Percentiles rank a stretch among this genome's conserved stretches.
These are phyloP conservation scores for Tuber melanosporum DNA, from an alignment of 495 filamentous ascomycete genomes.

Conservation along the genomic window DNA sequence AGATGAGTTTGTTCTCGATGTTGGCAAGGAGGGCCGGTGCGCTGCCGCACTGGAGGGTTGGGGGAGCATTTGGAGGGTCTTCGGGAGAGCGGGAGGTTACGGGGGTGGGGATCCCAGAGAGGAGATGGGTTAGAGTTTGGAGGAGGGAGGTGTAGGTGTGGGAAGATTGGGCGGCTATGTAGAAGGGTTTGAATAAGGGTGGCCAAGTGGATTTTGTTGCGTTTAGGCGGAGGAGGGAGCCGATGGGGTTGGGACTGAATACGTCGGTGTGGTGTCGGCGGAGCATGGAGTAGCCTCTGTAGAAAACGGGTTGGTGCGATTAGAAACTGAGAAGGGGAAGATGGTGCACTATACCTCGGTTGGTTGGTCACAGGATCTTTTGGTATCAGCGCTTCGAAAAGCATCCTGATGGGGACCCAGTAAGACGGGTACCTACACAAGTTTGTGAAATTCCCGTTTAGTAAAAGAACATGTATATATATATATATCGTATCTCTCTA, in stretches of 20 bases:
- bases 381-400: slow-evolving; percentile 35
- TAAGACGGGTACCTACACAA: slow-evolving; percentile 32
- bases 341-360: slow-evolving; percentile 11
- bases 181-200: slow-evolving; percentile 21
- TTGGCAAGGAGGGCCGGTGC: slow-evolving; percentile 10
- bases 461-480: background rate
- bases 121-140: slow-evolving; percentile 13
- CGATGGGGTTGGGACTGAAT: slow-evolving; percentile 2
- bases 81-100: slow-evolving; percentile 23
- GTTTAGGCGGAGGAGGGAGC: slow-evolving; percentile 32
- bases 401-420: slow-evolving; percentile 37
- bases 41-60: background rate
- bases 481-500: background rate
- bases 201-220: slow-evolving; percentile 36
- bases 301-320: background rate
- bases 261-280: slow-evolving; percentile 10
- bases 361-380: slow-evolving; percentile 32
- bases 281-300: slow-evolving; percentile 36
- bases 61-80: background rate
- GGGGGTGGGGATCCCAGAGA: slow-evolving; percentile 15
- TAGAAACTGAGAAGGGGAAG: background rate
- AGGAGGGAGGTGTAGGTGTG: slow-evolving; percentile 16
- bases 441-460: slow-evolving; percentile 10
- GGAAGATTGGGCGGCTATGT: background rate
- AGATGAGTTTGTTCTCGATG: slow-evolving; percentile 19